These are phyloP conservation scores for Prunus fruticosa DNA, from an alignment of 306 rosid species.

Conservation along the genomic window DNA sequence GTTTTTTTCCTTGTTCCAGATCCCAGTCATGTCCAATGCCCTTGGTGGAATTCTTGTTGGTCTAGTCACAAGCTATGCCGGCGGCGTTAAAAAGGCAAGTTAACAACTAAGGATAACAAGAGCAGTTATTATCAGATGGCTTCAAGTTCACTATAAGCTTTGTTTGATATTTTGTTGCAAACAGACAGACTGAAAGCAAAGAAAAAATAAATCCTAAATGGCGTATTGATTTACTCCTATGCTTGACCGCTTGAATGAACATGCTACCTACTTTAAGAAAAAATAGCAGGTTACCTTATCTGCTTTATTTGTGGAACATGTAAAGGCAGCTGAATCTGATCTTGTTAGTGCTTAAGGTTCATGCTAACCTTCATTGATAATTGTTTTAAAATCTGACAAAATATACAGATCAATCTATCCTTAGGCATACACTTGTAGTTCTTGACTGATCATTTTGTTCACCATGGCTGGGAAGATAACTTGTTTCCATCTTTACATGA, in stretches of 20 bases:
- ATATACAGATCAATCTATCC: background rate
- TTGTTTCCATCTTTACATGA: background rate
- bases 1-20: slow-evolving; percentile 43
- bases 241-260: background rate
- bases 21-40: slow-evolving; percentile 80
- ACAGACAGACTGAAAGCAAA: slow-evolving; percentile 10
- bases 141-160: slow-evolving; percentile 2
- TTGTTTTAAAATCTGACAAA: background rate
- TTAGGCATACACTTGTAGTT: background rate
- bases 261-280: background rate
- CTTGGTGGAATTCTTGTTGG: slow-evolving; percentile 98
- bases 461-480: slow-evolving; percentile 5
- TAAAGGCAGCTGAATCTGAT: background rate
- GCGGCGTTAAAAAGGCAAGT: slow-evolving; percentile 96
- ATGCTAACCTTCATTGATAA: background rate
- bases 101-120: slow-evolving; percentile 12
- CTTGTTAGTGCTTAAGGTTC: background rate
- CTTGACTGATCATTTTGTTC: slow-evolving; percentile 10
- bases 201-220: slow-evolving; percentile 4
- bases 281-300: background rate
- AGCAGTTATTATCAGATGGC: slow-evolving; percentile 5
- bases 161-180: background rate
- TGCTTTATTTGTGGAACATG: background rate
- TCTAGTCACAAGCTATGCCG: slow-evolving; percentile 80
- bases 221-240: background rate